These are phyloP conservation scores for Trematosphaeria pertusa DNA, from an alignment of 2,329 filamentous ascomycete genomes.

Conservation along the genomic window DNA sequence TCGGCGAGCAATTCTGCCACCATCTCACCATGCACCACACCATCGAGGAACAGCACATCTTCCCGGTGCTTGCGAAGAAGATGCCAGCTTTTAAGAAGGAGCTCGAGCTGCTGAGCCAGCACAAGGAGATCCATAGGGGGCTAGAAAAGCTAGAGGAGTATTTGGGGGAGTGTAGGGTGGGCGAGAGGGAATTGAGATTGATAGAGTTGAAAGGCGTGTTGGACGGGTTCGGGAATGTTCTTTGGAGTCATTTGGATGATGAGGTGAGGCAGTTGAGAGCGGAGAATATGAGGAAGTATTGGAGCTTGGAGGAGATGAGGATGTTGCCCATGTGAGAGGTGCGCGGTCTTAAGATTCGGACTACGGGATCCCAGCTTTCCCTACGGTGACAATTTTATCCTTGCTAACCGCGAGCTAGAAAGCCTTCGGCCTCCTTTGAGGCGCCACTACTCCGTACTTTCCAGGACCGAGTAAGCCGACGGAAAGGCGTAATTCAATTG, in stretches of 20 bases:
- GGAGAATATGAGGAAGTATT: constrained; percentile 87
- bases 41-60: constrained; percentile 84
- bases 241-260: constrained; percentile 84
- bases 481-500: too few relatives aligned
- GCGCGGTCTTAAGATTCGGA: too few relatives aligned
- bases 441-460: too few relatives aligned
- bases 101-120: constrained; percentile 75
- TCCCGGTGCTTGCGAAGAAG: constrained; percentile 75
- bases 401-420: too few relatives aligned
- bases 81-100: constrained; percentile 78
- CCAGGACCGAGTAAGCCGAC: too few relatives aligned
- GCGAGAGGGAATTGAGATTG: constrained; percentile 66
- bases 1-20: constrained; percentile 72
- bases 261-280: constrained; percentile 81
- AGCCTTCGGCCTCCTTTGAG: too few relatives aligned
- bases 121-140: constrained; percentile 78
- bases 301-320: constrained; percentile 77
- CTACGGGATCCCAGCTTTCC: too few relatives aligned
- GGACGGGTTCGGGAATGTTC: constrained; percentile 77
- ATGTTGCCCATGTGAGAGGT: constrained; percentile 76
- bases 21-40: constrained; percentile 78
- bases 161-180: constrained; percentile 64
- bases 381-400: too few relatives aligned
- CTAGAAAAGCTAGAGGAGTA: constrained; percentile 73
- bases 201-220: constrained; percentile 71